A percentile compares a stretch with the other conserved stretches of the same genome.
These are phyloP conservation scores for Cercospora sp. DNA, from an alignment of 2,329 filamentous ascomycete species.

Conservation along the genomic window DNA sequence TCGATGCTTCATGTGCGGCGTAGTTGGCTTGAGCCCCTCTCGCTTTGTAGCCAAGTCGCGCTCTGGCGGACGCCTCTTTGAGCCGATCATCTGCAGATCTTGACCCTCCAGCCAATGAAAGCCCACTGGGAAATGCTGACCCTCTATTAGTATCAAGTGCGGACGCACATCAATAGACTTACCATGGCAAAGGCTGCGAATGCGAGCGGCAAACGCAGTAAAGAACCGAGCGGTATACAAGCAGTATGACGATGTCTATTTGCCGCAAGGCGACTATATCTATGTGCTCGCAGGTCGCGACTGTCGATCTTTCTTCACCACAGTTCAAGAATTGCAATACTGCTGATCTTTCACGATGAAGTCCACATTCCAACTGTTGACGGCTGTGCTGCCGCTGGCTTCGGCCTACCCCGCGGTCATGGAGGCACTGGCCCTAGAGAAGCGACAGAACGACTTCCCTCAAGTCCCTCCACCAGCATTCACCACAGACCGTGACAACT, in stretches of 20 bases:
- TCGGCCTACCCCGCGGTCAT: slow-evolving; percentile 23
- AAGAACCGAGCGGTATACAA: background rate
- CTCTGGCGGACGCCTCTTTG: slow-evolving; percentile 2
- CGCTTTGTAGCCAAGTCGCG: background rate
- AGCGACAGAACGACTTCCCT: slow-evolving; percentile 18
- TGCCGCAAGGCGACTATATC: background rate
- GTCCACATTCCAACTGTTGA: slow-evolving; percentile 12
- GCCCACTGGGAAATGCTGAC: background rate
- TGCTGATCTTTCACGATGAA: slow-evolving; percentile 12
- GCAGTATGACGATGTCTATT: background rate
- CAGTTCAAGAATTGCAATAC: background rate
- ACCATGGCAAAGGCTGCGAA: slow-evolving; percentile 4
- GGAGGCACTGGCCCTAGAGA: slow-evolving; percentile 15
- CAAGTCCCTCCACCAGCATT: slow-evolving; percentile 21
- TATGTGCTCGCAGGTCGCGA: background rate
- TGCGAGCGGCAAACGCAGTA: slow-evolving; percentile 1
- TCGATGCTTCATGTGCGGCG: background rate
- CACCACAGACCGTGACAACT: slow-evolving; percentile 24
- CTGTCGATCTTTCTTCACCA: background rate
- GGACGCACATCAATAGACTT: slow-evolving; percentile 7
- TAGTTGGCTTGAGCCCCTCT: slow-evolving; percentile 3
- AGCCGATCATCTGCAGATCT: slow-evolving; percentile 5
- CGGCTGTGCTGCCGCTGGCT: slow-evolving; percentile 23
- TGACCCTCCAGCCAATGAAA: background rate
- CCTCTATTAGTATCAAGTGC: background rate